Base-by-base conservation (phyloP, 2,329 filamentous ascomycete genomes). In the Annulohypoxylon truncatum region DNA sequence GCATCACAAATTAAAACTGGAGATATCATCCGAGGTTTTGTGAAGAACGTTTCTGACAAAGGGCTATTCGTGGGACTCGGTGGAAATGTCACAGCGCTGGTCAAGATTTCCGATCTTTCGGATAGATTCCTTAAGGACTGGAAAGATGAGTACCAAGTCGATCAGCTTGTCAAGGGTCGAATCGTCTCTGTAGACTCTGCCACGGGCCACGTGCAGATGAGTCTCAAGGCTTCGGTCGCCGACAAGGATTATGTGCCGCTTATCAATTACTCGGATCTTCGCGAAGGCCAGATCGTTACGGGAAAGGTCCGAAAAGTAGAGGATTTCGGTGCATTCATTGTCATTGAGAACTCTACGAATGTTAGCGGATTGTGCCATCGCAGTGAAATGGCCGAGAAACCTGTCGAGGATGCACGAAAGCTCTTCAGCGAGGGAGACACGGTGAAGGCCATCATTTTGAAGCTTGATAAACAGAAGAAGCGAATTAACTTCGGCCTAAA, bases 81-180 rank as follows among this genome's bases (percentile, higher is more conserved):
- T 44, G 92, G 92, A 15, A 89, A 91, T 68, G 85, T 97, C 15
- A 92, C 92, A 52, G 94, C 90, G 0, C 91, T 94, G 74, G 92
- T 97, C 50, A 91, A 92, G 71, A 90, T 98, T 56, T 88, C 91
- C 8, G 94, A 98, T 77, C 85, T 99, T 12, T 97, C 94, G 0
- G 96, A 99, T 77, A 87, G 88, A 6, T 99, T 90, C 77, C 82
- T 99, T 73, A 98, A 98, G 79, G 93, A 98, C 66, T 99, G 96
- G 96, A 96, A 97, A 81, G 88, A 92, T 33, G 84, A 90, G 46
- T 97, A 95, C 80, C 90, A 96, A 73, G 82, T 95, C 50, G 93
- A 97, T 74, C 94, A 98, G 79, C 85, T 99, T 4, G 93, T 99
- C 57, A 93, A 91, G 79, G 96, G 94, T 54, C 93, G 95, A 69